phyloP scores from a whole-genome alignment of 257 asterid species.

The Jasminum sambac region DNA sequence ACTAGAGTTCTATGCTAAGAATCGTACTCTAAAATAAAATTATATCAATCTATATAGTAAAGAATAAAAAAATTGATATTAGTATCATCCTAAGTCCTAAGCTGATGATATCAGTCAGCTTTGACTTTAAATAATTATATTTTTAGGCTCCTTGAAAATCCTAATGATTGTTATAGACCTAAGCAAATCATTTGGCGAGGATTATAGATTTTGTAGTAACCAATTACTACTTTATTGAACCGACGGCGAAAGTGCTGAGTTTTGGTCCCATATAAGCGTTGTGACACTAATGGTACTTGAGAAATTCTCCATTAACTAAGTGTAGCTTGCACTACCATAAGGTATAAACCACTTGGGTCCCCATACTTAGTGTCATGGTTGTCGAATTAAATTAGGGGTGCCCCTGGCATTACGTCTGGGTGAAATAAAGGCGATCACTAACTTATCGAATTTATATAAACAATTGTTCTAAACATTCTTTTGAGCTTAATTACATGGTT shows the following conservation, averaged over 20 bases:
- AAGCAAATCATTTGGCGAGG: conserved; percentile 22
- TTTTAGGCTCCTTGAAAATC: background rate
- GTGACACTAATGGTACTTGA: conserved; percentile 2
- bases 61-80: no score
- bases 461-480: background rate
- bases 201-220: conserved; percentile 21
- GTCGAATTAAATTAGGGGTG: conserved; percentile 18
- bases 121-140: no score
- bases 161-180: conserved; percentile 30
- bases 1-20: no score
- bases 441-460: background rate
- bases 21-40: no score
- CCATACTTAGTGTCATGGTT: conserved; percentile 27
- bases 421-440: background rate
- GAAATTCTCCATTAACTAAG: conserved; percentile 28
- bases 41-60: no score
- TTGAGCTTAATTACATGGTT: background rate
- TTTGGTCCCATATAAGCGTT: conserved; percentile 41
- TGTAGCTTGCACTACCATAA: conserved; percentile 36
- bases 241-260: conserved; percentile 47
- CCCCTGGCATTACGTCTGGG: conserved; percentile 16
- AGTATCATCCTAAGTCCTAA: no score
- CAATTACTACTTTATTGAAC: conserved; percentile 22
- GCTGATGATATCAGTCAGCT: no score
- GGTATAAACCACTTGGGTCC: conserved; percentile 37